Conservation (phyloP, 176 grass and related monocot genomes). For the Cocos nucifera region DNA sequence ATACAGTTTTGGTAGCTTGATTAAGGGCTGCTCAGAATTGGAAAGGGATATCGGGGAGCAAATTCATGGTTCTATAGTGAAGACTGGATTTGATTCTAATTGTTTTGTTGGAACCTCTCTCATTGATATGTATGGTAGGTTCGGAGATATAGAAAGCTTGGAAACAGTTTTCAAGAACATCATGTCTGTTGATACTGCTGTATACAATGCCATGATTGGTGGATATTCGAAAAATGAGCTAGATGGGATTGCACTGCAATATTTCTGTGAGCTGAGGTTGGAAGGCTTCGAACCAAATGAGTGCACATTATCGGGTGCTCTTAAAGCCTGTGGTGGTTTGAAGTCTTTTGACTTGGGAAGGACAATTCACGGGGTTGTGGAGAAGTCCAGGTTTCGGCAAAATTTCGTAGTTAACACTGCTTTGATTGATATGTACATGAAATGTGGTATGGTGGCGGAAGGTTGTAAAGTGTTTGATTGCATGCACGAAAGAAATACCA, state of each 20-base stretch:
- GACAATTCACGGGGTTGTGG: slow-evolving; percentile 24
- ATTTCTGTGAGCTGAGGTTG: slow-evolving; percentile 20
- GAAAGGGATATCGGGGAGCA: slow-evolving; percentile 15
- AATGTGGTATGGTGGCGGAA: slow-evolving; percentile 26
- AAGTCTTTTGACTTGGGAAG: slow-evolving; percentile 21
- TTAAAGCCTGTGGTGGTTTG: slow-evolving; percentile 31
- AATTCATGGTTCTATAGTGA: slow-evolving; percentile 27
- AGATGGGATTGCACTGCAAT: slow-evolving; percentile 13
- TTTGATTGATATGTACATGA: slow-evolving; percentile 40
- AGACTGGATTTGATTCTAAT: slow-evolving; percentile 23
- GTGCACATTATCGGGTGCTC: slow-evolving; percentile 21
- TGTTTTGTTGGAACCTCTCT: slow-evolving; percentile 37
- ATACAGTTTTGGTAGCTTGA: slow-evolving; percentile 26
- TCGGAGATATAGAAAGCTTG: slow-evolving; percentile 24
- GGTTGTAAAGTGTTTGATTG: slow-evolving; percentile 24
- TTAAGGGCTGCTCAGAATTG: slow-evolving; percentile 30
- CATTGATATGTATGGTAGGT: slow-evolving; percentile 29
- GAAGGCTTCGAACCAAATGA: slow-evolving; percentile 27
- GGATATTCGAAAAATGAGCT: slow-evolving; percentile 29
- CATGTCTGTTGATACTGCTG: slow-evolving; percentile 9
- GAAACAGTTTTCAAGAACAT: slow-evolving; percentile 17
- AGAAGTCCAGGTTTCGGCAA: slow-evolving; percentile 27
- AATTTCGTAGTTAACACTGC: slow-evolving; percentile 40
- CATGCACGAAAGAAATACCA: slow-evolving; percentile 22
- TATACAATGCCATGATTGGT: slow-evolving; percentile 32